Evolutionary conservation across 805 yeast species (phyloP).

Genomic region (Priceomyces castillae): DNA sequence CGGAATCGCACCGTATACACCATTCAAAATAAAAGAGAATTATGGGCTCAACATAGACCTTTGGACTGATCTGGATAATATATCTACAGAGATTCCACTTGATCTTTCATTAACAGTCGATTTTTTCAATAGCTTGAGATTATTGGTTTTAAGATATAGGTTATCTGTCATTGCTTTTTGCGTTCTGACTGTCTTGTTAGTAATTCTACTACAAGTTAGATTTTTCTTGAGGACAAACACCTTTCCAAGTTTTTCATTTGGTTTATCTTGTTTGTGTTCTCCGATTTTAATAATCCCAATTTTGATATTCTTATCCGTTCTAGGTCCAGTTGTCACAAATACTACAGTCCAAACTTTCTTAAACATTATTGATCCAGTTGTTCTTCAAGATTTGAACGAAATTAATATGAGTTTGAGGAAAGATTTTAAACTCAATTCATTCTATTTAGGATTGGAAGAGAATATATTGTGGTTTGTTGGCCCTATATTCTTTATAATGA

Average conservation of each 20-base stretch:
- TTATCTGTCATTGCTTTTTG: conserved; percentile 72
- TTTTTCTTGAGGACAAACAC: conserved; percentile 32
- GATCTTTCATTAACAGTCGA: conserved; percentile 49
- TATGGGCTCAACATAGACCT: conserved; percentile 42
- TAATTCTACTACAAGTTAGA: conserved; percentile 54
- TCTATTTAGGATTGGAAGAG: conserved; percentile 67
- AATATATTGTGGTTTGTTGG: conserved; percentile 55
- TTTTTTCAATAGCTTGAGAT: conserved; percentile 57
- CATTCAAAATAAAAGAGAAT: conserved; percentile 37
- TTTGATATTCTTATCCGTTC: conserved; percentile 23
- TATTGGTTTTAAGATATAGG: conserved; percentile 74
- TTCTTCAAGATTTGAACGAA: conserved; percentile 44
- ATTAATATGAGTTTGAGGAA: conserved; percentile 35
- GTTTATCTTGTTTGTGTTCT: conserved; percentile 32
- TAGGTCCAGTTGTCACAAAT: conserved; percentile 39
- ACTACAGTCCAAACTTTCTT: conserved; percentile 36
- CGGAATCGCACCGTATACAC: conserved; percentile 69
- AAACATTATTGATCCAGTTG: conserved; percentile 52
- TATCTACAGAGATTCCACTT: conserved; percentile 25
- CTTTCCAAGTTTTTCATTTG: conserved; percentile 32
- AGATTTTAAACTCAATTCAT: conserved; percentile 47
- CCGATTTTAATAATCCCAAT: conserved; percentile 21
- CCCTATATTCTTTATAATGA: conserved; percentile 48
- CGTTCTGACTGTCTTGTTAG: conserved; percentile 52
- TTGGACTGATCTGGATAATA: conserved; percentile 43